phyloP scores from a whole-genome alignment of 306 rosid genomes.

The Canavalia ensiformis region DNA sequence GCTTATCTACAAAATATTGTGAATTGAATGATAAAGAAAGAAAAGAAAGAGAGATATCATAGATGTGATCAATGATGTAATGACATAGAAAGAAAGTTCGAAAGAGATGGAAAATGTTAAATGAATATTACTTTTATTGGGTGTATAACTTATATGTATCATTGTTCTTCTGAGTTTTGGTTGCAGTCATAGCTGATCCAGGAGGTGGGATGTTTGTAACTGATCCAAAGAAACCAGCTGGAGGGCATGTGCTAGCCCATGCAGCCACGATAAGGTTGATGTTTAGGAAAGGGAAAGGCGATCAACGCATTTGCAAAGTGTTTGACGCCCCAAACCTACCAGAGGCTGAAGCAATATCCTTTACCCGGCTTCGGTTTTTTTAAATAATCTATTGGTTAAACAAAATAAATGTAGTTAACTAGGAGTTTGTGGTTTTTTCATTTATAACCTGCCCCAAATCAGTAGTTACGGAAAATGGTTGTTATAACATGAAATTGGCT shows the following conservation, averaged over 20 bases:
- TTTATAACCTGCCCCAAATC: conserved; percentile 36
- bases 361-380: conserved; percentile 25
- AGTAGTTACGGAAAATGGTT: neutral
- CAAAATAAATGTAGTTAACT: conserved; percentile 19
- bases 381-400: conserved; percentile 3
- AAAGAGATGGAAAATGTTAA: too few relatives aligned
- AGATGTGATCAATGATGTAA: too few relatives aligned
- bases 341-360: conserved; percentile 99
- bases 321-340: conserved; percentile 96
- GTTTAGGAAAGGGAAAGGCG: conserved; percentile 99
- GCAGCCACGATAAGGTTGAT: conserved; percentile 90
- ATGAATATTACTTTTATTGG: too few relatives aligned
- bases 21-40: too few relatives aligned
- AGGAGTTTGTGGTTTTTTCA: neutral
- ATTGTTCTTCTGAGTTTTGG: neutral
- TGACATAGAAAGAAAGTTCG: too few relatives aligned
- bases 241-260: conserved; percentile 96
- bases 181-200: conserved; percentile 95
- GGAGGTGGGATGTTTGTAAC: conserved; percentile 93
- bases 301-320: conserved; percentile 94
- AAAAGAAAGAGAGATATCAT: too few relatives aligned
- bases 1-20: conserved; percentile 20
- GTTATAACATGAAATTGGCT: conserved; percentile 31
- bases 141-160: too few relatives aligned
- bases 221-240: conserved; percentile 98